Percentiles rank a stretch among this genome's conserved stretches.
These are phyloP conservation scores for Pichia thaimueangensis DNA, from an alignment of 805 yeast genomes.

Conservation along the genomic window DNA sequence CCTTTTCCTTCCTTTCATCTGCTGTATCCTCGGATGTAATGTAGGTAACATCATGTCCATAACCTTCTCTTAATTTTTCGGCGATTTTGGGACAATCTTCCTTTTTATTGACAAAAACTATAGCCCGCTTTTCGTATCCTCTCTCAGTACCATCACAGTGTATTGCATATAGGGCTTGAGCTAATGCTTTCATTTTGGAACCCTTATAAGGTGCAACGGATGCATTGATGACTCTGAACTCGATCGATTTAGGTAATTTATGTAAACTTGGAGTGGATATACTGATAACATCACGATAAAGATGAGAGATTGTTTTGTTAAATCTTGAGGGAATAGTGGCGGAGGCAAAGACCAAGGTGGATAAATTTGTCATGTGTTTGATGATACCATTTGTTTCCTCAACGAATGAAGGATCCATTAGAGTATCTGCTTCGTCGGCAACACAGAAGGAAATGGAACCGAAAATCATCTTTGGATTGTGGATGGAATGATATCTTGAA, in stretches of 20 bases:
- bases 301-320: constrained; percentile 48
- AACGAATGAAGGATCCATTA: constrained; percentile 76
- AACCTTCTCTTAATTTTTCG: constrained; percentile 40
- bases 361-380: constrained; percentile 40
- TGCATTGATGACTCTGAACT: constrained; percentile 71
- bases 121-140: constrained; percentile 67
- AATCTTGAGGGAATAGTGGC: constrained; percentile 87
- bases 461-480: constrained; percentile 33
- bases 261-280: constrained; percentile 80
- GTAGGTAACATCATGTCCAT: constrained; percentile 55
- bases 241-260: constrained; percentile 70
- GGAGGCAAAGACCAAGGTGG: constrained; percentile 69
- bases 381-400: constrained; percentile 56
- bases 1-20: constrained; percentile 50
- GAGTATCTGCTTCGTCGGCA: constrained; percentile 90
- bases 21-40: constrained; percentile 61
- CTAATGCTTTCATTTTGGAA: constrained; percentile 74
- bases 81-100: constrained; percentile 56
- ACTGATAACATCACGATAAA: constrained; percentile 60
- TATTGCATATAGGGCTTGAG: constrained; percentile 83
- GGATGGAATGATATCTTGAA: constrained; percentile 27
- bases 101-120: constrained; percentile 79
- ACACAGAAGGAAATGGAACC: constrained; percentile 53
- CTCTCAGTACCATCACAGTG: constrained; percentile 76
- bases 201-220: constrained; percentile 75